Evolutionary conservation across 1,284 basidiomycete species (phyloP), one percentile per base, ranked within the genome.

Genomic region (Fomitopsis betulina): DNA sequence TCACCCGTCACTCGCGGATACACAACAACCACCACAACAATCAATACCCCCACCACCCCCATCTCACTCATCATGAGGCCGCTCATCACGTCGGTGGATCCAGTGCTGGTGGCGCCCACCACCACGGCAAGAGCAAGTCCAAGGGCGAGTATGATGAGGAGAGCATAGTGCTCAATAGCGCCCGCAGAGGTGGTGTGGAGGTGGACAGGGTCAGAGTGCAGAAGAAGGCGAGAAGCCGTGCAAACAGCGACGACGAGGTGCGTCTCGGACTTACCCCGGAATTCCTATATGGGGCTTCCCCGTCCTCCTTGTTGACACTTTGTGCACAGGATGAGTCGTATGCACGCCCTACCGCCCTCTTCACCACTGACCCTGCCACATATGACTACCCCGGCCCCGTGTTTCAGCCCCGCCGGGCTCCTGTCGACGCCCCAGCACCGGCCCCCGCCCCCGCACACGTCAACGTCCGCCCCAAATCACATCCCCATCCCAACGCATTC

Each of bases 1-100:
- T 99, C 65, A 99, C 96, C 23, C 85, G 96, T 58, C 96, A 99
- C 70, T 90, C 93, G 0, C 86, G 96, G 57, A 99, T 98, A 67
- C 96, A 99, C 74, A 87, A 76, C 64, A 86, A 82, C 64, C 79
- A 86, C 49, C 49, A 51, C 49, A 51, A 37, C 32, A 79, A 86
- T 27, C 49, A 51, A 27, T n/a, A 37, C 32, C 12, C 45, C 67
- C 73, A 74, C 59, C 74, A 65, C 60, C 59, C 67, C 55, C 56
- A 64, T 56, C 52, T 45, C 23, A 62, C 60, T 9, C 35, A 35
- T 9, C 35, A 35, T 43, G 54, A 65, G 47, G 37, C 60, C 25
- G 65, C 74, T 21, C 50, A 65, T 56, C 50, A 61, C 55, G 52
- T 19, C 33, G 57, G 54, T 50, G 43, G 67, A 60, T 27, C 45